phyloP scores from a whole-genome alignment of 2,329 filamentous ascomycete species.

The Diaporthe sp. region DNA sequence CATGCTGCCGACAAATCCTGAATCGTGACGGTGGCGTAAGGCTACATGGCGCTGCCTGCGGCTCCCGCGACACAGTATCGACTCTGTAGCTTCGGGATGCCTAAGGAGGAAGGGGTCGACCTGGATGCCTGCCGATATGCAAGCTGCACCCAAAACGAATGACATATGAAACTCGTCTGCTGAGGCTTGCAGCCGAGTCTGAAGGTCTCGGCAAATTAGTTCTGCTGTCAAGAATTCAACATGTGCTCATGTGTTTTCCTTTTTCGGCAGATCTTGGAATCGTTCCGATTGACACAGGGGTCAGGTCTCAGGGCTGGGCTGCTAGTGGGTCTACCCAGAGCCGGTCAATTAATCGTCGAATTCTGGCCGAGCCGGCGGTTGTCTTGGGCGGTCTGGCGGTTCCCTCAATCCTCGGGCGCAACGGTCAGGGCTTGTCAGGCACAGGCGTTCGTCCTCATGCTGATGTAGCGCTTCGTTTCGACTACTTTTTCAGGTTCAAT shows the following conservation, averaged over 20 bases:
- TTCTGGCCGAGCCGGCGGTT: conserved; percentile 23
- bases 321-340: conserved; percentile 7
- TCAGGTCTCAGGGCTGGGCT: conserved; percentile 24
- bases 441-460: conserved; percentile 12
- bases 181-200: conserved; percentile 13
- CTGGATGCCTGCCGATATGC: not conserved
- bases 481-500: not conserved
- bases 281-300: conserved; percentile 30
- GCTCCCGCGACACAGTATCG: not conserved
- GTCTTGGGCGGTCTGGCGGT: conserved; percentile 31
- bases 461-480: not conserved
- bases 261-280: conserved; percentile 30
- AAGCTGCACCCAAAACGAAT: conserved; percentile 2
- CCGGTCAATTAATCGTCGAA: conserved; percentile 32
- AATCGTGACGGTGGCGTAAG: conserved; percentile 22
- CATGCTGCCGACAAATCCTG: conserved; percentile 24
- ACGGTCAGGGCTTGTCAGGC: conserved; percentile 23
- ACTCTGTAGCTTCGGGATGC: not conserved
- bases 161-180: conserved; percentile 19
- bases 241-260: not conserved
- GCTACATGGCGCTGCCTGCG: not conserved
- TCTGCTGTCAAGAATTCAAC: conserved; percentile 6
- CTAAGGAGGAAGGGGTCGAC: not conserved
- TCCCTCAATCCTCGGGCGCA: conserved; percentile 12
- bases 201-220: conserved; percentile 5